phyloP scores from a whole-genome alignment of 768 basidiomycete genomes.

The Crassisporium funariophilum region DNA sequence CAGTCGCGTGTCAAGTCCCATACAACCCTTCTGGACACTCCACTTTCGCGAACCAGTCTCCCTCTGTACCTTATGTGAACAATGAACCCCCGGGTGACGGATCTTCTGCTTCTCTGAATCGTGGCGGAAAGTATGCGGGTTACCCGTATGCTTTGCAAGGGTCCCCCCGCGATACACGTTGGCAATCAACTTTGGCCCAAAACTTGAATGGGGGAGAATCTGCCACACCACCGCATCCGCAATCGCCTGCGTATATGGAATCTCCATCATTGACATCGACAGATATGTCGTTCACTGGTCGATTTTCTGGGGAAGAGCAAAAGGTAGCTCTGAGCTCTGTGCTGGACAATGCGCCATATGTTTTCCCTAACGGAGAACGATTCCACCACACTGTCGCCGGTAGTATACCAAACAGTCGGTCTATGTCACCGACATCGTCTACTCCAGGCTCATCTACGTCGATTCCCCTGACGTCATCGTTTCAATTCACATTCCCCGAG shows the following conservation, averaged over 20 bases:
- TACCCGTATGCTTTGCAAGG: slow-evolving; percentile 45
- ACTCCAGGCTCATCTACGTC: slow-evolving; percentile 60
- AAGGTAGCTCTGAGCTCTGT: slow-evolving; percentile 26
- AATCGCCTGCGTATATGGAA: slow-evolving; percentile 56
- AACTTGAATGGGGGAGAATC: slow-evolving; percentile 43
- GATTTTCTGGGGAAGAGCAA: slow-evolving; percentile 31
- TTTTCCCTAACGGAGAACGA: slow-evolving; percentile 27
- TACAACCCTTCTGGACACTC: slow-evolving; percentile 39
- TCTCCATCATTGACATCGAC: slow-evolving; percentile 56
- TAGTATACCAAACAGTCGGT: slow-evolving; percentile 53
- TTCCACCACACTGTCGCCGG: slow-evolving; percentile 22
- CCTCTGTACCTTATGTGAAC: slow-evolving; percentile 40
- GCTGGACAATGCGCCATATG: slow-evolving; percentile 27
- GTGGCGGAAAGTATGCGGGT: slow-evolving; percentile 53
- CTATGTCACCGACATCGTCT: slow-evolving; percentile 69
- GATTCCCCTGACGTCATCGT: slow-evolving; percentile 65
- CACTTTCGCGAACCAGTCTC: slow-evolving; percentile 41
- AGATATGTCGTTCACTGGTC: slow-evolving; percentile 29
- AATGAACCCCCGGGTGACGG: slow-evolving; percentile 24
- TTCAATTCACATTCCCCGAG: slow-evolving; percentile 67
- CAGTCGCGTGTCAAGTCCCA: slow-evolving; percentile 43
- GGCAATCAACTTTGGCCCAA: slow-evolving; percentile 40
- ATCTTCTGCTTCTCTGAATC: slow-evolving; percentile 36
- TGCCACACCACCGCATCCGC: slow-evolving; percentile 45
- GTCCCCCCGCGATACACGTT: slow-evolving; percentile 40